Evolutionary conservation across 1,284 basidiomycete genomes (phyloP).

Genomic region (Tremellales sp.): DNA sequence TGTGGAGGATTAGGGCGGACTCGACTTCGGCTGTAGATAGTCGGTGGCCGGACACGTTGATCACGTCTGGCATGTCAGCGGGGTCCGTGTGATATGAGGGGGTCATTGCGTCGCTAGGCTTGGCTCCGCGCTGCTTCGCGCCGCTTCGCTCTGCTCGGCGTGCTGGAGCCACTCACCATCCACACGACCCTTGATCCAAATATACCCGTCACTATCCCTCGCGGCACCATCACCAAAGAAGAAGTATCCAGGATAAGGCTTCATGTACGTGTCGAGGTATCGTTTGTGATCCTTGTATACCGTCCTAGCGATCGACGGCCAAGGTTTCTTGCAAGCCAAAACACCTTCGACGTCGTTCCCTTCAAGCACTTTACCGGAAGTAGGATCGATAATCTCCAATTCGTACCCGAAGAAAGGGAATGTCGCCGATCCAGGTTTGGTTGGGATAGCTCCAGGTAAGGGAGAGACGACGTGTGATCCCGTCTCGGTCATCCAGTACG

Average conservation of each 20-base stretch:
- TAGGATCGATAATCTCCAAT: conserved; percentile 79
- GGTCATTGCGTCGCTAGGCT: not conserved
- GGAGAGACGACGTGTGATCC: conserved; percentile 94
- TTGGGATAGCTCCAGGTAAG: conserved; percentile 89
- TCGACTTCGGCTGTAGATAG: conserved; percentile 97
- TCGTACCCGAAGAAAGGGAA: conserved; percentile 97
- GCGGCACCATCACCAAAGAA: conserved; percentile 97
- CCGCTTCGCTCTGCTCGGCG: too few species aligned
- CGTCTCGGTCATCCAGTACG: conserved; percentile 97
- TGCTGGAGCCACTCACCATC: conserved; percentile 62
- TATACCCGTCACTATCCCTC: conserved; percentile 91
- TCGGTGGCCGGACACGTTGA: conserved; percentile 85
- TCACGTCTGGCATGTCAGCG: conserved; percentile 46
- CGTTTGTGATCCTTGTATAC: conserved; percentile 88
- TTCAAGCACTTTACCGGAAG: conserved; percentile 58
- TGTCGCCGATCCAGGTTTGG: conserved; percentile 94
- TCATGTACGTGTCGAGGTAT: conserved; percentile 93
- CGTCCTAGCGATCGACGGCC: conserved; percentile 95
- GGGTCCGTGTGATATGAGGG: not conserved
- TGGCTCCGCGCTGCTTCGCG: too few species aligned
- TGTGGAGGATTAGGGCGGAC: conserved; percentile 88
- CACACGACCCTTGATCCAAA: conserved; percentile 97
- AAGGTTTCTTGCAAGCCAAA: conserved; percentile 77
- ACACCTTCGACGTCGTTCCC: conserved; percentile 90
- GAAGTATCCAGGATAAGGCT: conserved; percentile 57